Evolutionary conservation across 345 rosid genomes (phyloP).

Genomic region (Laguncularia racemosa): DNA sequence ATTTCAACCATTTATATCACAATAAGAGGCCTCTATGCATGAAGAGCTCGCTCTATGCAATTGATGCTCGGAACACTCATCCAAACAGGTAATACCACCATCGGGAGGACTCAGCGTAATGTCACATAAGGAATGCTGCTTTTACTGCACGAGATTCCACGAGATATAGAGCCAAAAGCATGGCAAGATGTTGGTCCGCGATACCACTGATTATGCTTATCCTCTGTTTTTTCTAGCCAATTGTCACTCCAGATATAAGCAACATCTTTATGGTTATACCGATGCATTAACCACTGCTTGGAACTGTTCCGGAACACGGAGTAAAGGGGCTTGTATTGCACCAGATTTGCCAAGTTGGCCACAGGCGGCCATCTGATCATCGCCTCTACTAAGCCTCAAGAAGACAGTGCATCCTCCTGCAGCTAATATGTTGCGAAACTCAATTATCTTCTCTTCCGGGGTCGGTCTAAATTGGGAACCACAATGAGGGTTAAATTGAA

Average conservation of each 20-base stretch:
- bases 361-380: slow-evolving; percentile 97
- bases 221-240: neutral
- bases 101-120: too few relatives aligned
- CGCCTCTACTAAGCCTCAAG: slow-evolving; percentile 70
- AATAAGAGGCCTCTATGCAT: too few relatives aligned
- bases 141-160: too few relatives aligned
- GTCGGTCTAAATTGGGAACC: slow-evolving; percentile 81
- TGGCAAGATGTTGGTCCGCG: too few relatives aligned
- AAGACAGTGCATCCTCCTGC: slow-evolving; percentile 63
- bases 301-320: slow-evolving; percentile 72
- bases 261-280: neutral
- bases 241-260: neutral
- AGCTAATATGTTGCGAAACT: slow-evolving; percentile 69
- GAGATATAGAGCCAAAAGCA: too few relatives aligned
- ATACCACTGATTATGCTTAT: neutral
- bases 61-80: too few relatives aligned
- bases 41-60: too few relatives aligned
- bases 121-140: too few relatives aligned
- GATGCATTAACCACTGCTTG: slow-evolving; percentile 40
- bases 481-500: slow-evolving; percentile 75
- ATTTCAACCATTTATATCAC: too few relatives aligned
- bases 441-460: slow-evolving; percentile 57
- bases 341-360: slow-evolving; percentile 94
- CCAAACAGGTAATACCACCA: too few relatives aligned
- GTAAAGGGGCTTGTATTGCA: slow-evolving; percentile 50